A percentile compares a stretch with the other conserved stretches of the same genome.
phyloP scores from a whole-genome alignment of 23 red algal species.

The Cyanidium caldarium region DNA sequence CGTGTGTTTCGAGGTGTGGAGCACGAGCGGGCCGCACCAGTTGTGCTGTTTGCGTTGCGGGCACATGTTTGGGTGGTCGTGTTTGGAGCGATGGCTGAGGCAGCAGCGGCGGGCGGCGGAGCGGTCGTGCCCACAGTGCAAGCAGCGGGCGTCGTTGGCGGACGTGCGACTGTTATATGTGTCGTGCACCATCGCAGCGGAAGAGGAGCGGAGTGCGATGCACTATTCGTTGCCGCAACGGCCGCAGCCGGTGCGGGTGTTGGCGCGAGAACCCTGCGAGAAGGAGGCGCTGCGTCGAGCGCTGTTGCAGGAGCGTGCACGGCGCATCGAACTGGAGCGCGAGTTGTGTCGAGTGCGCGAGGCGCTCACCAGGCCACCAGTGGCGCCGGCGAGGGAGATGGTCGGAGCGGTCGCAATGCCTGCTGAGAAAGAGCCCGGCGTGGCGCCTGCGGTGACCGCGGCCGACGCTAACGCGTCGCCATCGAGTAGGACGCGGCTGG shows the following conservation, averaged over 20 bases:
- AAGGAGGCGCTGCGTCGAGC: not conserved
- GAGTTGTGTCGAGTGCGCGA: not conserved
- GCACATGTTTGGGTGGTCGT: not conserved
- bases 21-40: not conserved
- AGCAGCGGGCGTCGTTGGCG: not conserved
- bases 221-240: not conserved
- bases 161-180: not conserved
- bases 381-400: too few relatives aligned
- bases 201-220: not conserved
- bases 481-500: too few relatives aligned
- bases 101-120: not conserved
- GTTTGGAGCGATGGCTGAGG: conserved; percentile 1
- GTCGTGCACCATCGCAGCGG: not conserved
- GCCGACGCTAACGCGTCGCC: too few relatives aligned
- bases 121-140: not conserved
- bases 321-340: not conserved
- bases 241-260: not conserved
- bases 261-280: not conserved
- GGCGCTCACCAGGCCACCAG: not conserved
- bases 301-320: not conserved
- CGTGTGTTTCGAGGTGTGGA: not conserved
- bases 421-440: too few relatives aligned
- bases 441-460: too few relatives aligned
- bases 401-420: too few relatives aligned
- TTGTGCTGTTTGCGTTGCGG: conserved; percentile 5